A percentile compares a stretch with the other conserved stretches of the same genome.
These are phyloP conservation scores for Linderina pennispora DNA, from an alignment of 192 early-diverging fungal genomes.

Conservation along the genomic window DNA sequence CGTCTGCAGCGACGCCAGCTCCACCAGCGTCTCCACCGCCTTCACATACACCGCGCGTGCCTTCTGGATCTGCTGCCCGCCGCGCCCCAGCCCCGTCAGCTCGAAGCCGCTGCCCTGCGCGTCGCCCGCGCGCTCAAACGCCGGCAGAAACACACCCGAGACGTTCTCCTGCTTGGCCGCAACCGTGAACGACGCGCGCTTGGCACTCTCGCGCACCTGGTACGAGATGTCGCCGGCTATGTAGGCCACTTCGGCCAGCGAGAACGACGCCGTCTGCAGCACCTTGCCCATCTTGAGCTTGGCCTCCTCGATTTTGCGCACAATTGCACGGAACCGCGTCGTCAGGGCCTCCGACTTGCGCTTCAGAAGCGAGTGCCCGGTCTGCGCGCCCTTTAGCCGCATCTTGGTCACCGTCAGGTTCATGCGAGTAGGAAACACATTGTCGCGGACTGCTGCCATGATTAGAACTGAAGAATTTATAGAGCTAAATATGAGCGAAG, in stretches of 20 bases:
- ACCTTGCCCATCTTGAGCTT: slow-evolving; percentile 99
- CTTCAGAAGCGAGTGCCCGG: slow-evolving; percentile 96
- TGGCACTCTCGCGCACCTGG: slow-evolving; percentile 93
- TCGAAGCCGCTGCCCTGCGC: slow-evolving; percentile 93
- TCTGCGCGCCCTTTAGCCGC: slow-evolving; percentile 95
- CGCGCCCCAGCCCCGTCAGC: slow-evolving; percentile 95
- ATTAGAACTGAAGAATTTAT: slow-evolving; percentile 2
- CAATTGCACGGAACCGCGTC: slow-evolving; percentile 88
- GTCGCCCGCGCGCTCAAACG: slow-evolving; percentile 70
- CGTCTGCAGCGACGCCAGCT: slow-evolving; percentile 97
- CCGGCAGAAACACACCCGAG: slow-evolving; percentile 91
- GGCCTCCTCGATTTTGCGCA: slow-evolving; percentile 97
- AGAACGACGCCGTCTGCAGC: slow-evolving; percentile 97
- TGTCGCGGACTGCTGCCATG: slow-evolving; percentile 72
- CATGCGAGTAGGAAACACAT: slow-evolving; percentile 97
- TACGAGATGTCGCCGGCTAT: slow-evolving; percentile 97
- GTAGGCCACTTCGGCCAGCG: slow-evolving; percentile 95
- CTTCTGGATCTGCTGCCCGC: slow-evolving; percentile 95
- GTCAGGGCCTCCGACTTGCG: slow-evolving; percentile 97
- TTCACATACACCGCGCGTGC: slow-evolving; percentile 92
- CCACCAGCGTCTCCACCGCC: slow-evolving; percentile 92
- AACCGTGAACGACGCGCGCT: slow-evolving; percentile 86
- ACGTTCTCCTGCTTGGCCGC: slow-evolving; percentile 95
- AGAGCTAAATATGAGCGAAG: neutral
- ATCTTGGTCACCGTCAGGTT: slow-evolving; percentile 93